Base-by-base conservation (phyloP, 2,329 filamentous ascomycete species). In the Neonectria ditissima region DNA sequence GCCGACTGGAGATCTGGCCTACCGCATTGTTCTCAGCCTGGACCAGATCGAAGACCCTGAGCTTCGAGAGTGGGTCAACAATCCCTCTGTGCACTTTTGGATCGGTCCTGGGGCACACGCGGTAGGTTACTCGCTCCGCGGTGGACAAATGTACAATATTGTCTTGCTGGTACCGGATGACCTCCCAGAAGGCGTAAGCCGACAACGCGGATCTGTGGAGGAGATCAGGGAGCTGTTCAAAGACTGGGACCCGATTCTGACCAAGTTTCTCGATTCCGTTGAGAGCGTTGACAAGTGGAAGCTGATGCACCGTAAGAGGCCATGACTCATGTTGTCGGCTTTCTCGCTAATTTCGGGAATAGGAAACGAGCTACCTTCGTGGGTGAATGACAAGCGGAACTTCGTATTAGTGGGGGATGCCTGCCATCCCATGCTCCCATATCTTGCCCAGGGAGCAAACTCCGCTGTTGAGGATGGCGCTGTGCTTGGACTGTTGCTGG, bases 281-380 rank as follows among this genome's bases (percentile, higher is more conserved):
- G 82, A 86, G 39, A 81, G 77, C 1, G 87, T 91, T 0, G 84
- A 88, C 41, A 92, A 92, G 75, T 92, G 90, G 91, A 90, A 88
- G 72, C 75, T 92, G 34, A 89, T 91, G 86, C 79, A 82, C 60
- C 70, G 80, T 81, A 61, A 67, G 79, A 73, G 13, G 1, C 44
- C 70, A 68, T 65, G 34, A 48, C 62, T 50, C 0, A 16, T 5
- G 1, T 1, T 1, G 20, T 6, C 37, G 6, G 34, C 3, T 39
- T 26, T 9, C 41, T 59, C 26, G 48, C 34, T 24, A 50, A 58
- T 13, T 9, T 2, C 1, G 11, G n/a, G 9, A 8, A n/a, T 34
- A 82, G 79, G 81, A 47, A 79, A 80, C 2, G 83, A 87, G 65
- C 78, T 89, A 69, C 77, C 81, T 10, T 82, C 77, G 2, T 89